Evolutionary conservation across 148 eudicot species (phyloP), one percentile per base, ranked within the genome.

Genomic region (Cornus suecica): DNA sequence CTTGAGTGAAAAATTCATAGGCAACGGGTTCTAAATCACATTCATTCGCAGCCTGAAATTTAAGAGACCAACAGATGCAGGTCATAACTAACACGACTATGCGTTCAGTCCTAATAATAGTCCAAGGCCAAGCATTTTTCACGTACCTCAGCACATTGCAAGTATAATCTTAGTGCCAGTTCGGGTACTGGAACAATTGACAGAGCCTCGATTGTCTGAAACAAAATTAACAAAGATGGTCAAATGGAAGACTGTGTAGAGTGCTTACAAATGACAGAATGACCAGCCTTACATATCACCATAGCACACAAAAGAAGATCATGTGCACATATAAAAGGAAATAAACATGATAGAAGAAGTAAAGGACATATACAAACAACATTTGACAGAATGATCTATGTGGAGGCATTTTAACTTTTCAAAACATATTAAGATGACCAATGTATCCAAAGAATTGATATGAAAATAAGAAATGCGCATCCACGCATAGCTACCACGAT

Each of bases 1-100:
- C 99, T 80, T 95, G 99, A 77, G 99, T 95, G 81, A 95, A 95
- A 77, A 95, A 95, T 81, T 95, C 99, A 80, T 94, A 95, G 42
- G 99, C 99, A 24, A 93, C 94, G 77, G 97, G 99, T 78, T 95
- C 99, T 54, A 95, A 86, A 80, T 93, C 99, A 77, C 88, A 92
- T 69, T 88, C 91, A 84, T 93, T 90, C 77, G 99, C 97, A 82
- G 94, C 99, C 99, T 95, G 87, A 10, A 28, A 71, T 74, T 69
- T 20, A 71, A 48, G 37, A 64, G 70, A 20, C 66, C 71, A 78
- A 30, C 62, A 71, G 70, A 26, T 22, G 70, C 67, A 78, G 65
- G 75, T 81, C 37, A 77, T 62, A 26, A 37, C 70, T 28, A 70
- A 71, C 26, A 68, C 54, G 77, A 37, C 27, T 65, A 31, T 26